Base-by-base conservation (phyloP, 805 yeast species). In the Myxozyma geophila region DNA sequence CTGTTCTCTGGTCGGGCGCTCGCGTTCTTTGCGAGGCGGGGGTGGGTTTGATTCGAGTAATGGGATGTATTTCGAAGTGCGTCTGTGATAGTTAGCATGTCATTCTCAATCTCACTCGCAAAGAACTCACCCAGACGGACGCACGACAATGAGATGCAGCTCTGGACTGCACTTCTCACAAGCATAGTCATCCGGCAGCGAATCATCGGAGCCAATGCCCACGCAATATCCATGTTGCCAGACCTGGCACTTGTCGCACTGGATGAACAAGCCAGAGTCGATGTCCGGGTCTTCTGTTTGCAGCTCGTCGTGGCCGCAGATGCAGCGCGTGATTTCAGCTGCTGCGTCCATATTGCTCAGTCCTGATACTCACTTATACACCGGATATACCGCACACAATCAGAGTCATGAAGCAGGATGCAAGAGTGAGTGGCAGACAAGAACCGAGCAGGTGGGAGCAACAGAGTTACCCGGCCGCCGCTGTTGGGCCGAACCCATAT, bases 171-270 rank as follows among this genome's bases (percentile, higher is more conserved):
- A 93, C 68, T 78, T 76, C 74, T 93, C 99, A 80, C 99, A 93
- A 90, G 92, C 91, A 76, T 95, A 93, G 75, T 90, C 90, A 62
- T 93, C 98, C 2, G 98, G 97, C 1, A 91, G 90, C 55, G 84
- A 87, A 13, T 83, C 85, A 66, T 87, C 90, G 56, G 84, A 85
- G 59, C 81, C 80, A 62, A 93, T 85, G 0, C 97, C 96, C 43
- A 93, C 97, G 79, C 99, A 93, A 77, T 81, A 90, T 1, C 98
- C 98, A 75, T 93, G 99, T 76, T 93, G 99, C 99, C 99, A 93
- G 7, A 88, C 97, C 19, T 90, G 86, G 78, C 99, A 93, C 67
- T 83, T 82, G 72, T 95, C 99, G 81, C 99, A 95, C 77, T 95
- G 98, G 66, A 95, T 89, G 28, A 96, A 92, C 72, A 90, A 88